These are phyloP conservation scores for Excoecaria cochinchinensis DNA, from an alignment of 345 rosid genomes.

Conservation along the genomic window DNA sequence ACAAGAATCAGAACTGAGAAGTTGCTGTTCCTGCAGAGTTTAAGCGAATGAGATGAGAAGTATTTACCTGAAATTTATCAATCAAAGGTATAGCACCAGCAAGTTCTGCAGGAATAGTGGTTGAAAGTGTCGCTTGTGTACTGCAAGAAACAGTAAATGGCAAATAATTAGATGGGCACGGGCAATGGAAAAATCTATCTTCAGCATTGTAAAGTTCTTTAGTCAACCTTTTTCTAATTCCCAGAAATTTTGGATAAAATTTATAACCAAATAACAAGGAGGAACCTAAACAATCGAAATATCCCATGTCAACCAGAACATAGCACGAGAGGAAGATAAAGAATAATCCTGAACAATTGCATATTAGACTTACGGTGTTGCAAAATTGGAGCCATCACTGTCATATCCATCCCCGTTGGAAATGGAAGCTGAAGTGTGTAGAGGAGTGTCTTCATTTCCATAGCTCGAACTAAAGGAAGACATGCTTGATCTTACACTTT, in stretches of 20 bases:
- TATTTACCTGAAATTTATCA: slow-evolving; percentile 78
- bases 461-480: slow-evolving; percentile 52
- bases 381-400: slow-evolving; percentile 65
- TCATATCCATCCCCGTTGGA: slow-evolving; percentile 71
- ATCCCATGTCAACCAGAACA: not conserved
- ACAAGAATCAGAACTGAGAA: slow-evolving; percentile 5
- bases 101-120: slow-evolving; percentile 79
- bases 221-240: not conserved
- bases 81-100: slow-evolving; percentile 92
- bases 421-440: slow-evolving; percentile 37
- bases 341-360: not conserved
- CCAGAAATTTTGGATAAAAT: not conserved
- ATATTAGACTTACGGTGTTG: slow-evolving; percentile 47
- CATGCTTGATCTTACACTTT: slow-evolving; percentile 47
- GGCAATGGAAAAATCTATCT: not conserved
- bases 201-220: not conserved
- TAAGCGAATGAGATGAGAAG: slow-evolving; percentile 5
- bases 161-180: not conserved
- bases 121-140: slow-evolving; percentile 48
- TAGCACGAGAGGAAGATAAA: not conserved
- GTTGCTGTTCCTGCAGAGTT: not conserved
- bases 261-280: not conserved
- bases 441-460: slow-evolving; percentile 44
- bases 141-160: slow-evolving; percentile 31
- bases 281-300: not conserved